Percentiles rank a stretch among this genome's conserved stretches.
These are phyloP conservation scores for Hawksworthiomyces lignivorus DNA, from an alignment of 2,329 filamentous ascomycete genomes.

Conservation along the genomic window DNA sequence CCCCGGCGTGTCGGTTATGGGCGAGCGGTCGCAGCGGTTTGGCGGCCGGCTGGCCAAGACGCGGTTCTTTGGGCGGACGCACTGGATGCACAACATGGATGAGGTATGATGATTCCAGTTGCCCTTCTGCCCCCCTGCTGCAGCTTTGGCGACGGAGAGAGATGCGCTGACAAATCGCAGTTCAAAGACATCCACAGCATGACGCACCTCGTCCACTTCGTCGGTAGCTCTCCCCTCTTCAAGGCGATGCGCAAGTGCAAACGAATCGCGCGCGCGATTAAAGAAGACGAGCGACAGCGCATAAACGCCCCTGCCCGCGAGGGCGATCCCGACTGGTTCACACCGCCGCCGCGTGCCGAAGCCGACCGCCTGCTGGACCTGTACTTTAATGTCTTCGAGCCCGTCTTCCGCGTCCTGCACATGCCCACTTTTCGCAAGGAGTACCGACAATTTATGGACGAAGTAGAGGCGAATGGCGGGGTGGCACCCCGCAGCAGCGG, in stretches of 20 bases:
- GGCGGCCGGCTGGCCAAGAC: conserved; percentile 16
- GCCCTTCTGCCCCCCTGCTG: conserved; percentile 9
- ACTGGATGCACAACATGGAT: conserved; percentile 17
- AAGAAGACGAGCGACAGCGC: conserved; percentile 20
- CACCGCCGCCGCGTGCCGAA: conserved; percentile 28
- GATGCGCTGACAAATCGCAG: too few relatives aligned
- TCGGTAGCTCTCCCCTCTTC: conserved; percentile 14
- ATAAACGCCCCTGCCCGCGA: background rate
- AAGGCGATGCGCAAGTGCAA: conserved; percentile 31
- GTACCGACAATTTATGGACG: conserved; percentile 39
- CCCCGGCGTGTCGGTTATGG: background rate
- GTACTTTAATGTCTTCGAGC: conserved; percentile 48
- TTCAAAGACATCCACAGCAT: conserved; percentile 16
- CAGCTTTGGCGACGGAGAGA: background rate
- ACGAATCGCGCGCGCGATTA: conserved; percentile 31
- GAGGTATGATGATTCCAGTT: background rate
- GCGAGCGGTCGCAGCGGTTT: conserved; percentile 8
- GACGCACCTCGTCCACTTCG: conserved; percentile 24
- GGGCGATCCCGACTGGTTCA: conserved; percentile 3
- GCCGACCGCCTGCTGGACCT: conserved; percentile 42
- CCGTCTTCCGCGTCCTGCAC: conserved; percentile 45
- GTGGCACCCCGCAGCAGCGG: conserved; percentile 17
- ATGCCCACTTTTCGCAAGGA: conserved; percentile 44
- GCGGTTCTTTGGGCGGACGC: conserved; percentile 14
- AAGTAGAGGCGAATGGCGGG: too few relatives aligned